Conservation (phyloP, 371 early-diverging fungal species). For the Mortierella sp. region DNA sequence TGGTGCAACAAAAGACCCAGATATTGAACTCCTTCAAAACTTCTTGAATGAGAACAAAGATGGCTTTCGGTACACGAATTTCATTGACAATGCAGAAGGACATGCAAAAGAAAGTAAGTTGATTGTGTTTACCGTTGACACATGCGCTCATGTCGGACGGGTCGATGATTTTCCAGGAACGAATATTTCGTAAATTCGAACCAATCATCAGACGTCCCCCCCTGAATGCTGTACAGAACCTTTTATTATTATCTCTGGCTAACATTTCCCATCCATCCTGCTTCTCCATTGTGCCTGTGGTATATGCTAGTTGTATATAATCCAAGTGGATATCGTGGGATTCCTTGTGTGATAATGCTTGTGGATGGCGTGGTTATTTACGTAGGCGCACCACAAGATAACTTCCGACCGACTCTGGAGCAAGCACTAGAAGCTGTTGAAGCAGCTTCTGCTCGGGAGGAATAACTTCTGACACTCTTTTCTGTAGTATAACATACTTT, state of each 20-base stretch:
- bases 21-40: conserved; percentile 13
- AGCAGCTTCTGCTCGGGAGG: conserved; percentile 12
- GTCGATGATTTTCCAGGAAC: background rate
- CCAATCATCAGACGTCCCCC: background rate
- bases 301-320: conserved; percentile 25
- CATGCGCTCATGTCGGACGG: background rate
- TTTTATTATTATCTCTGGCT: background rate
- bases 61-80: conserved; percentile 46
- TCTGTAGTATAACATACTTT: background rate
- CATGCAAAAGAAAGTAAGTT: conserved; percentile 49
- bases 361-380: conserved; percentile 44
- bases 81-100: conserved; percentile 40
- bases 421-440: conserved; percentile 18
- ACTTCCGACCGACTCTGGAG: conserved; percentile 32
- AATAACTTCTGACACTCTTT: conserved; percentile 1
- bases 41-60: conserved; percentile 35
- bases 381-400: conserved; percentile 48
- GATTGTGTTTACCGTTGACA: background rate
- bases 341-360: conserved; percentile 43
- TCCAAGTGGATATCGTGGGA: conserved; percentile 46
- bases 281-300: no score
- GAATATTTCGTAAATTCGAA: background rate
- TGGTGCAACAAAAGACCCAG: conserved; percentile 28
- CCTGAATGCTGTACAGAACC: no score
- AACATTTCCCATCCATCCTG: background rate